Base-by-base conservation (phyloP, 768 basidiomycete species). In the Boletus subparvulus region DNA sequence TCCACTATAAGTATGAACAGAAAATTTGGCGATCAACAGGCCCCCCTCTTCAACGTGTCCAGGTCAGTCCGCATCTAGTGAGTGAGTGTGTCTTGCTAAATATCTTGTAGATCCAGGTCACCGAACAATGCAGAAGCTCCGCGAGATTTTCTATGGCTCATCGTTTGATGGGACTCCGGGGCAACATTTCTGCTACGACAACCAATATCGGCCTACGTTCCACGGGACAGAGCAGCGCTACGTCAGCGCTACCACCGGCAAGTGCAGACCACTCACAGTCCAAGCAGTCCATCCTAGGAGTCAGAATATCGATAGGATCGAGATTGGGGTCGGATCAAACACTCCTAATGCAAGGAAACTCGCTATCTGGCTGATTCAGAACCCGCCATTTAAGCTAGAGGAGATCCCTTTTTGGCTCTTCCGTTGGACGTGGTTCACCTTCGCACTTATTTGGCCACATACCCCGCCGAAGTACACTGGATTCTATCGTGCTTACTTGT, bases 211-310 rank as follows among this genome's bases (percentile, higher is more conserved):
- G 13, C 58, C 42, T 17, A 48, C 36, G 4, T 19, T 12, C 9
- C 67, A 68, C 8, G 66, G 59, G 3, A 2, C 12, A 24, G 50
- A 47, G 21, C 55, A 65, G 32, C 57, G 67, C 52, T 68, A 69
- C 17, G 55, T 68, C 52, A 70, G 67, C 24, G 51, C 64, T 10
- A 45, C 54, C 21, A 61, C 56, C 6, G 69, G 66, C 21, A 69
- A 26, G 45, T 68, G 69, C 43, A 70, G 21, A 44, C 52, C 21
- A 13, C 67, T 71, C 21, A 0, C 26, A 12, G 57, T 71, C n/a
- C 67, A 71, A 41, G 68, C 61, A 21, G 57, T 69, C 26, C 55
- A 58, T n/a, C 64, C 67, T 9, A 46, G 32, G 1, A 3, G 0
- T 21, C 17, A 9, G 6, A 16, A 9, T 13, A 10, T 6, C 1